Percentiles rank a stretch among this genome's conserved stretches.
Evolutionary conservation across 2,329 filamentous ascomycete genomes (phyloP).

Genomic region (Aureobasidium musti): DNA sequence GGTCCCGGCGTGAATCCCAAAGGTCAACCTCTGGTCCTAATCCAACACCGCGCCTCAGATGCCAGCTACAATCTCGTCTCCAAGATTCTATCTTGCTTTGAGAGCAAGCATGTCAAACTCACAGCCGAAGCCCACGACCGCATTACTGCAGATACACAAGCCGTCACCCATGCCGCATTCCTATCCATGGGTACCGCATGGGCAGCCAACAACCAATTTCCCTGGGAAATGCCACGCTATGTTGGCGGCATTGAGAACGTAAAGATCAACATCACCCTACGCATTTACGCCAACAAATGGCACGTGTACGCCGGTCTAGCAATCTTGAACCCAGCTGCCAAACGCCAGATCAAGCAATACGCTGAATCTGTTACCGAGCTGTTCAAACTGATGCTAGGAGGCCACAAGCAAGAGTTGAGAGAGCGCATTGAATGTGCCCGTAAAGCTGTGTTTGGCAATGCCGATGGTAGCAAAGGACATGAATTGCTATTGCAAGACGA

Average conservation of each 20-base stretch:
- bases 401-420: conserved; percentile 72
- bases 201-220: conserved; percentile 93
- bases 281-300: conserved; percentile 99
- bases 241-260: conserved; percentile 98
- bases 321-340: conserved; percentile 91
- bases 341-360: conserved; percentile 91
- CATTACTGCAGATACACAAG: conserved; percentile 97
- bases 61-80: conserved; percentile 77
- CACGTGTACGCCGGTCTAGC: conserved; percentile 98
- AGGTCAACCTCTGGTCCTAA: conserved; percentile 89
- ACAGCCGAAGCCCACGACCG: conserved; percentile 87
- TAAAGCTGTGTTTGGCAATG: conserved; percentile 62
- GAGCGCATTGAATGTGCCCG: conserved; percentile 77
- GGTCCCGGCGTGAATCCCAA: conserved; percentile 85
- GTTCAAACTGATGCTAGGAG: conserved; percentile 95
- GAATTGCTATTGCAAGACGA: conserved; percentile 75
- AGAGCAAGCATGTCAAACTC: conserved; percentile 84
- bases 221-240: conserved; percentile 95
- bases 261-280: conserved; percentile 96
- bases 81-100: conserved; percentile 75
- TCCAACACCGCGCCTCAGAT: conserved; percentile 85
- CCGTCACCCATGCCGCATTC: conserved; percentile 96
- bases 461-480: conserved; percentile 54
- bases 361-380: conserved; percentile 88
- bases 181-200: conserved; percentile 96